A percentile compares a stretch with the other conserved stretches of the same genome.
Evolutionary conservation across 306 rosid genomes (phyloP).

Genomic region (Trifolium fragiferum): DNA sequence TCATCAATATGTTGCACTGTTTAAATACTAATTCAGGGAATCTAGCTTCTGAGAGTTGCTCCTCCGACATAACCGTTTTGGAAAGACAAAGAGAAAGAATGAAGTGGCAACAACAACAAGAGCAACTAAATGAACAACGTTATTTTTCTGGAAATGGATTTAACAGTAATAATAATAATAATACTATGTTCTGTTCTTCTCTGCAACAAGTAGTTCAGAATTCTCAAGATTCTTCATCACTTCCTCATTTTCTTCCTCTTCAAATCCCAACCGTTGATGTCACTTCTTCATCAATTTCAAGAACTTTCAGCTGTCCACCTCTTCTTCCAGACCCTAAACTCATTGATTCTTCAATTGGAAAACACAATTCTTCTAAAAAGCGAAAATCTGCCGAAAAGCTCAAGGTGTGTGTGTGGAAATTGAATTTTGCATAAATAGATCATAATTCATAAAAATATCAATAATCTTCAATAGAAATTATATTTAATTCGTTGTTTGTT

Average conservation of each 20-base stretch:
- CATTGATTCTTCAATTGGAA: constrained; percentile 42
- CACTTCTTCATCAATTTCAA: constrained; percentile 46
- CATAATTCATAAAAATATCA: not conserved
- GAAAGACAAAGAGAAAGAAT: constrained; percentile 53
- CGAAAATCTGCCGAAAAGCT: constrained; percentile 68
- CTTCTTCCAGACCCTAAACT: constrained; percentile 37
- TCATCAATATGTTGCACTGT: constrained; percentile 52
- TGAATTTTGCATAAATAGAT: not conserved
- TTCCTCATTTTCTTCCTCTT: not conserved
- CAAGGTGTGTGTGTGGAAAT: constrained; percentile 47
- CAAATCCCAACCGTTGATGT: constrained; percentile 2
- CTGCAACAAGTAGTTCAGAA: constrained; percentile 30
- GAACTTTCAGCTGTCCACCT: constrained; percentile 66
- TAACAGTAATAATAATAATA: too few species aligned
- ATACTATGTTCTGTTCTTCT: not conserved
- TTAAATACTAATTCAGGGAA: constrained; percentile 40
- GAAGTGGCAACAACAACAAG: constrained; percentile 50
- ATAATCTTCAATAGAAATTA: not conserved
- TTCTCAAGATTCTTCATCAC: constrained; percentile 42
- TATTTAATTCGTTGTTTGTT: constrained; percentile 3
- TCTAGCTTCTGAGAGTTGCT: constrained; percentile 32
- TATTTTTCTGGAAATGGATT: not conserved
- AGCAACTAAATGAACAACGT: constrained; percentile 29
- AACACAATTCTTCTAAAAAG: constrained; percentile 61
- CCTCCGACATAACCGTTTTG: constrained; percentile 51